These are phyloP conservation scores for Filobasidium wieringae DNA, from an alignment of 768 basidiomycete species.

Conservation along the genomic window DNA sequence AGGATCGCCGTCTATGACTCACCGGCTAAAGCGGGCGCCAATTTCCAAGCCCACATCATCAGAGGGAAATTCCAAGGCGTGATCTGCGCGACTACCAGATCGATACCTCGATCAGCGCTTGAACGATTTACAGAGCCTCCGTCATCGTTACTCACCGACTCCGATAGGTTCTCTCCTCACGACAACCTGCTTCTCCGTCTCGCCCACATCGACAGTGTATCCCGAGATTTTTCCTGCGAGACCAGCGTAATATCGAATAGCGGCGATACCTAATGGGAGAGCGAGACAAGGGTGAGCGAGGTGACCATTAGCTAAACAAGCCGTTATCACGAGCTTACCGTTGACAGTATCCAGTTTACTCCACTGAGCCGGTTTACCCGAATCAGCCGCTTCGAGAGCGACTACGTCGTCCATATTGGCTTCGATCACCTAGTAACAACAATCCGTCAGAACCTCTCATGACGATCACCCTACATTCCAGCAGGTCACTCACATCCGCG, in stretches of 20 bases:
- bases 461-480: background rate
- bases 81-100: conserved; percentile 33
- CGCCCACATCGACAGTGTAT: conserved; percentile 16
- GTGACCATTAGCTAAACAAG: too few relatives aligned
- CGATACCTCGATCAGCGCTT: too few relatives aligned
- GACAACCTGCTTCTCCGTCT: conserved; percentile 45
- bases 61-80: conserved; percentile 8
- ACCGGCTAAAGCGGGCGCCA: conserved; percentile 78
- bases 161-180: conserved; percentile 60
- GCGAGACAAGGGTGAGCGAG: too few relatives aligned
- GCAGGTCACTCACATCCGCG: conserved; percentile 43
- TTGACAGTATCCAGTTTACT: background rate
- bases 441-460: too few relatives aligned
- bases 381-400: conserved; percentile 73
- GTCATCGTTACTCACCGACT: conserved; percentile 66
- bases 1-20: too few relatives aligned
- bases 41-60: conserved; percentile 53
- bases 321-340: background rate
- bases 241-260: conserved; percentile 66
- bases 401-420: conserved; percentile 67
- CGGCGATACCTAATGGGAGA: background rate
- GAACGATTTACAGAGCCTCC: conserved; percentile 19
- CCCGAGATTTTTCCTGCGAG: conserved; percentile 85
- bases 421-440: conserved; percentile 60
- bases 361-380: conserved; percentile 58